Evolutionary conservation across 352 stramenopile genomes (phyloP), one percentile per base, ranked within the genome.

Genomic region (Phytophthora chlamydospora): DNA sequence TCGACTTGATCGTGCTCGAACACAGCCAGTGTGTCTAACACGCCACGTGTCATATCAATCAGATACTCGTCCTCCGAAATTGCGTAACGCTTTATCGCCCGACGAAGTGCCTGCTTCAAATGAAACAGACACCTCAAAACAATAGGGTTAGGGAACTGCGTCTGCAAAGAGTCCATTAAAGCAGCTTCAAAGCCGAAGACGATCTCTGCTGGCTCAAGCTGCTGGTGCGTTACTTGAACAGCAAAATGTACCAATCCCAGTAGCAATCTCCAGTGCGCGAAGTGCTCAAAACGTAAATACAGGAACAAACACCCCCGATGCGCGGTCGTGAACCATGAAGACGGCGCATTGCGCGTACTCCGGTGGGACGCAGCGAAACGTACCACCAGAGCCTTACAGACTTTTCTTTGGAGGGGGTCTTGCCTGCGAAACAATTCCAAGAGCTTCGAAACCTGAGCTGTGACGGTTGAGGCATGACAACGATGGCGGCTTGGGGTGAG

Each of bases 61-160:
- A 19, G 10, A 19, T 21, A 44, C 19, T 62, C 16, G 7, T 50
- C 39, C 2, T 68, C 59, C 12, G 34, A 16, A 4, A 62, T 47
- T 17, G 31, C 11, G 7, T 45, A 43, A 1, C 45, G 14, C 12
- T 60, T 62, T 42, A 62, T 68, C 2, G 21, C 31, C 4, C 53
- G 44, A 24, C 51, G 59, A n/a, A 68, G n/a, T 19, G 59, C 43
- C 39, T 68, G 59, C 33, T 68, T 68, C 41, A 62, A 16, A 46
- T 68, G 51, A 46, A 56, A 68, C 32, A 68, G 10, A 33, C 50
- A 68, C 0, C 59, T 34, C 10, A 58, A 5, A 10, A 61, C 13
- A 14, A 52, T 19, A n/a, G 36, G 31, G 12, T 43, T 49, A 2
- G 50, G 33, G 9, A 57, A 62, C 50, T 51, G 51, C 3, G 12